Conservation (phyloP, 2,329 filamentous ascomycete species). For the Fusarium musae region DNA sequence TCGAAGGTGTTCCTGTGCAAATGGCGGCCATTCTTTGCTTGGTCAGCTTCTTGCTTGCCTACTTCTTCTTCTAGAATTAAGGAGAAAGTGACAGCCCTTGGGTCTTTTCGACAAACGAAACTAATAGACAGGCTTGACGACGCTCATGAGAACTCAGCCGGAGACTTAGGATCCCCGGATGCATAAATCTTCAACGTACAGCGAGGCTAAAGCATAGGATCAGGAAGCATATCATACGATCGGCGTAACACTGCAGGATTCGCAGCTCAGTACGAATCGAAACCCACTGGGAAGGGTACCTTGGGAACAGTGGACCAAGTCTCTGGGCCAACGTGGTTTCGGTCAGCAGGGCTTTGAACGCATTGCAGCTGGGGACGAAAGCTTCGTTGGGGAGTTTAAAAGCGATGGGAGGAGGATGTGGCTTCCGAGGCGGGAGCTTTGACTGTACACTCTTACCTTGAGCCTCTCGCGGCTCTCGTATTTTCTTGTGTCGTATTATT, state of each 20-base stretch:
- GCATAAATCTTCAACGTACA: slow-evolving; percentile 22
- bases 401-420: slow-evolving; percentile 16
- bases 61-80: slow-evolving; percentile 85
- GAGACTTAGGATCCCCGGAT: slow-evolving; percentile 19
- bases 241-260: slow-evolving; percentile 13
- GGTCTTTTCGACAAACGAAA: slow-evolving; percentile 23
- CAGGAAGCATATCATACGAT: slow-evolving; percentile 29
- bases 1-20: slow-evolving; percentile 86
- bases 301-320: not conserved
- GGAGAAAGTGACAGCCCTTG: not conserved
- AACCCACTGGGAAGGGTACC: not conserved
- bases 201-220: slow-evolving; percentile 26
- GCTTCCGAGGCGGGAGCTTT: slow-evolving; percentile 30
- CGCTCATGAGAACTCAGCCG: slow-evolving; percentile 29
- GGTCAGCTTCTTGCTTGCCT: slow-evolving; percentile 91
- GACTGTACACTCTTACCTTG: slow-evolving; percentile 44
- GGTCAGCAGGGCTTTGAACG: not conserved
- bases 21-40: slow-evolving; percentile 86
- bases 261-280: slow-evolving; percentile 8
- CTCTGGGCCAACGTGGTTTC: not conserved
- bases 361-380: slow-evolving; percentile 4
- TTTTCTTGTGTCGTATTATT: slow-evolving; percentile 39
- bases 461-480: slow-evolving; percentile 28
- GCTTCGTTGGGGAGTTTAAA: slow-evolving; percentile 23
- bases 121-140: slow-evolving; percentile 36